A percentile compares a stretch with the other conserved stretches of the same genome.
phyloP scores from a whole-genome alignment of 495 filamentous ascomycete genomes.

The Talaromyces liani region DNA sequence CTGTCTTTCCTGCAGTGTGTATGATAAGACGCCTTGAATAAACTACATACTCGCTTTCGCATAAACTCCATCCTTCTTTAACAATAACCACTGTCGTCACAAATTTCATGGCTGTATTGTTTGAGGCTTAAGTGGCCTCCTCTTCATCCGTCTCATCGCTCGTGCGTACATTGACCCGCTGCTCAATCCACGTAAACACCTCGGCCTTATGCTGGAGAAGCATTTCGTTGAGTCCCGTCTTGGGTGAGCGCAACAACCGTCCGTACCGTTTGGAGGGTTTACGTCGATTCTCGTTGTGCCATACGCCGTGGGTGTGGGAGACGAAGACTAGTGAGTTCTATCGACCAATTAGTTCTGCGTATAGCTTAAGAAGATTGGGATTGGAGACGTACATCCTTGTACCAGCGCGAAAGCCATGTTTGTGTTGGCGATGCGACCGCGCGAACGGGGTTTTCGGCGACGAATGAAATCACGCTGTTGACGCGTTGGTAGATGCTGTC shows the following conservation, averaged over 20 bases:
- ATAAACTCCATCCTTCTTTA: background rate
- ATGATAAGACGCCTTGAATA: background rate
- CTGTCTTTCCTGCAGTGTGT: background rate
- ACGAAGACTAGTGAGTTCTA: slow-evolving; percentile 69
- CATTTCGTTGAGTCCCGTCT: slow-evolving; percentile 54
- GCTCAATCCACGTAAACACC: slow-evolving; percentile 46
- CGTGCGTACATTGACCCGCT: slow-evolving; percentile 27
- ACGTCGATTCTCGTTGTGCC: slow-evolving; percentile 48
- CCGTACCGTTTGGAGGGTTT: slow-evolving; percentile 67
- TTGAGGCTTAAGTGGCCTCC: background rate
- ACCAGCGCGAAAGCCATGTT: slow-evolving; percentile 60
- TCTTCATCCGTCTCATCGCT: slow-evolving; percentile 27
- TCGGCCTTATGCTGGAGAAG: slow-evolving; percentile 51
- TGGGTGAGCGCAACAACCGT: slow-evolving; percentile 45
- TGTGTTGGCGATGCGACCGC: slow-evolving; percentile 60
- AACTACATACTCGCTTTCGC: background rate
- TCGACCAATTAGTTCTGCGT: background rate
- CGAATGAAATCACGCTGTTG: slow-evolving; percentile 50
- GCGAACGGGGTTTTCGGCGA: slow-evolving; percentile 40
- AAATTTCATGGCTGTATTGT: background rate
- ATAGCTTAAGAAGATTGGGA: background rate
- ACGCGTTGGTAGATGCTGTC: slow-evolving; percentile 44
- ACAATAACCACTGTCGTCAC: background rate
- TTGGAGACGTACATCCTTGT: slow-evolving; percentile 42
- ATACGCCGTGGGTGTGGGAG: slow-evolving; percentile 60